A percentile compares a stretch with the other conserved stretches of the same genome.
Evolutionary conservation across 163 green algal genomes (phyloP).

Genomic region (Chlorella variabilis): DNA sequence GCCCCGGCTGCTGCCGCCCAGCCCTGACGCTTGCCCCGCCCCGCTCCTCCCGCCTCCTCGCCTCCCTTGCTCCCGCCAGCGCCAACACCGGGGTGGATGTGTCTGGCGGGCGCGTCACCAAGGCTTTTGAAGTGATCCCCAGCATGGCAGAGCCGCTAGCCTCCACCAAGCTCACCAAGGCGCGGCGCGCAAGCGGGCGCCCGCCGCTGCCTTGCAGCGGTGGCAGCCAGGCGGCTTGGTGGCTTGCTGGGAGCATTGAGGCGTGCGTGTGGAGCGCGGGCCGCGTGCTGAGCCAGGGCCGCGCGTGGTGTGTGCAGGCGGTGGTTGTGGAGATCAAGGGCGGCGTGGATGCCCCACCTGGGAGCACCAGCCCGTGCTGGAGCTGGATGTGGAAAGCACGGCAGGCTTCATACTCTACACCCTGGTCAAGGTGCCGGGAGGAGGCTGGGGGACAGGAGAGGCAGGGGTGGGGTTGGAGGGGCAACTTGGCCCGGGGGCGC

Average conservation of each 20-base stretch:
- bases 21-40: no score
- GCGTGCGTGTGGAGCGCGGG: no score
- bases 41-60: no score
- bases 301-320: no score
- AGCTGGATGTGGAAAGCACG: slow-evolving; percentile 11
- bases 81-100: slow-evolving; percentile 52
- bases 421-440: slow-evolving; percentile 20
- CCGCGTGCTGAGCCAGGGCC: no score
- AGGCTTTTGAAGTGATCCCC: slow-evolving; percentile 51
- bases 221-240: no score
- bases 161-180: slow-evolving; percentile 18
- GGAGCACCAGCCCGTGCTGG: slow-evolving; percentile 31
- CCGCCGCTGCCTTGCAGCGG: no score
- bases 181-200: no score
- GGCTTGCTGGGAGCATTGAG: no score
- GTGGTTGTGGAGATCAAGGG: slow-evolving; percentile 12
- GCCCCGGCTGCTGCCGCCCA: no score
- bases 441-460: not conserved
- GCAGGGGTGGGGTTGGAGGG: not conserved
- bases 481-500: not conserved
- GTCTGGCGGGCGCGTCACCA: slow-evolving; percentile 37
- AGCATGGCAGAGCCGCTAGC: slow-evolving; percentile 19
- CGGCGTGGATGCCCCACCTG: slow-evolving; percentile 24
- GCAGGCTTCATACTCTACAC: slow-evolving; percentile 36
- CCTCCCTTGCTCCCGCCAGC: no score